Base-by-base conservation (phyloP, 169 alveolate genomes). In the Plasmodium chabaudi region DNA sequence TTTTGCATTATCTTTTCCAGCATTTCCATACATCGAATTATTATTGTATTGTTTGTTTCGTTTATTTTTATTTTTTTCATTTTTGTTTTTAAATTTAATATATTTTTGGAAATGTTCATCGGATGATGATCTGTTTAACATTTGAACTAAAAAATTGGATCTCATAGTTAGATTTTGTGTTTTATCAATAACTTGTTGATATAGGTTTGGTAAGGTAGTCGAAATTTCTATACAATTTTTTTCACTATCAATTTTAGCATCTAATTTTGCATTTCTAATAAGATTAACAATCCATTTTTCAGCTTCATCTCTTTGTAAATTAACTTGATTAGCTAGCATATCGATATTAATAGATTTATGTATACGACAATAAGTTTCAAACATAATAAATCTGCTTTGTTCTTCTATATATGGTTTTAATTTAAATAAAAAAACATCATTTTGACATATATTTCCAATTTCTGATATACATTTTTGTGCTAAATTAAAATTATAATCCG, bases 281-380 rank as follows among this genome's bases (percentile, higher is more conserved):
- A 96, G 93, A 87, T 95, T 96, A 67, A 96, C 98, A 56, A 96
- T 95, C 98, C 98, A 96, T 15, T 96, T 92, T 74, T 96, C 98
- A 5, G 98, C 98, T 17, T 95, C 97, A 68, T 94, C 95, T 15
- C 96, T 89, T 47, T 95, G 86, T 96, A 96, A 93, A 92, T 94
- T 93, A 60, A 96, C 94, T 91, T 96, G 94, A 74, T 94, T 92
- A 9, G 98, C 96, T 44, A 96, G 94, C 93, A 96, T 92, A 71
- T 95, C 95, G 15, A 96, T 93, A 89, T 96, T 95, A 46, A 96
- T 96, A 15, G 98, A 95, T 72, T 94, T 95, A 93, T 96, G 98
- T 10, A 96, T 96, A 69, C 98, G 95, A 79, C 98, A 96, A 92
- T 96, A 96, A 9, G 97, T 96, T 77, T 96, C 98, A 79, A 96